Evolutionary conservation across 2,329 filamentous ascomycete species (phyloP).

Genomic region (Didymosphaeria variabile): DNA sequence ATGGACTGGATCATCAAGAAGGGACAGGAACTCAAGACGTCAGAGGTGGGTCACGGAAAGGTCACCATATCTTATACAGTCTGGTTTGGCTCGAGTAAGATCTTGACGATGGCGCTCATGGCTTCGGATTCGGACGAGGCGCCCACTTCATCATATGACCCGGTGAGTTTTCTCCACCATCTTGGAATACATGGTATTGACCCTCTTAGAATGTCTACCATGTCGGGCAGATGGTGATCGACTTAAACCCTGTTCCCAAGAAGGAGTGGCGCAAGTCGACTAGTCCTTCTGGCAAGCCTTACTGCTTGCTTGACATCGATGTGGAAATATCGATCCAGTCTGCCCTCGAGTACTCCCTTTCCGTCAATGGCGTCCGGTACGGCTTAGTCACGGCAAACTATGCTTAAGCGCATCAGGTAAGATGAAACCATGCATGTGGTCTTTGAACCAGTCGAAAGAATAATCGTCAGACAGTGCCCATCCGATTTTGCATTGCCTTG

Average conservation of each 20-base stretch:
- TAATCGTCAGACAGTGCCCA: too few species aligned
- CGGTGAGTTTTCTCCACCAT: slow-evolving; percentile 1
- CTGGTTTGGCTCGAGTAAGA: slow-evolving; percentile 5
- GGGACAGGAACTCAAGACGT: slow-evolving; percentile 25
- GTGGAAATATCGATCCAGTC: slow-evolving; percentile 30
- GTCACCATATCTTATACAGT: rapidly evolving
- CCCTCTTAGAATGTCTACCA: slow-evolving; percentile 16
- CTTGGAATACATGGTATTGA: background rate
- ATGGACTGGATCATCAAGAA: slow-evolving; percentile 27
- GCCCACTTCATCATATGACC: slow-evolving; percentile 5
- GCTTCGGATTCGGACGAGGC: slow-evolving; percentile 18
- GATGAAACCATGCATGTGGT: too few species aligned
- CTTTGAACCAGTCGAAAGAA: too few species aligned
- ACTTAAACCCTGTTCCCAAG: slow-evolving; percentile 25
- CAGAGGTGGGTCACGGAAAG: slow-evolving; percentile 4
- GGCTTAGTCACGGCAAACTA: slow-evolving; percentile 30
- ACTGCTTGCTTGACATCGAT: background rate
- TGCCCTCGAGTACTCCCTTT: slow-evolving; percentile 27
- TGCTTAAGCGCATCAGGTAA: slow-evolving; percentile 3
- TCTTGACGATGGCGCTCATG: background rate
- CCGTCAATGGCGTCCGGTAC: slow-evolving; percentile 24
- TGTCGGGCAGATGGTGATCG: slow-evolving; percentile 17
- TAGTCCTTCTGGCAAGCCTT: background rate
- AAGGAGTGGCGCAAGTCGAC: background rate
- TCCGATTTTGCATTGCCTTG: too few species aligned